Evolutionary conservation across 179 eudicot genomes (phyloP), one percentile per base, ranked within the genome.

Genomic region (Patellifolia procumbens): DNA sequence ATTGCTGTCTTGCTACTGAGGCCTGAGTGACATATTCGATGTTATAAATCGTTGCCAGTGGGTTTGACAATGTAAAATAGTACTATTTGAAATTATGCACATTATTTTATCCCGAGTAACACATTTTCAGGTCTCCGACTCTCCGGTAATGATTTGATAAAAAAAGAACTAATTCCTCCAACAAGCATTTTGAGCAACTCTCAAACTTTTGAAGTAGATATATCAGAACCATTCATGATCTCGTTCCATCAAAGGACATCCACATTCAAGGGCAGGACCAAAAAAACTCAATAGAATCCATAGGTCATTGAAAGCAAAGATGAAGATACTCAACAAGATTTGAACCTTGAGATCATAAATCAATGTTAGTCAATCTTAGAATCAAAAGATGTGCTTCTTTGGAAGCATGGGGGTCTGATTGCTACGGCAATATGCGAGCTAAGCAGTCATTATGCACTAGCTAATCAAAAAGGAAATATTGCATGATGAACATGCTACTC

Each of bases 311-410:
- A n/a, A n/a, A n/a, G n/a, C n/a, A n/a, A 59, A 60, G 65, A 62
- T 34, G 22, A 58, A 58, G 29, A 16, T 64, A 5, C 46, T 64
- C 12, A 37, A 39, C 28, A n/a, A 34, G 43, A 13, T 16, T 34
- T 37, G 45, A 37, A 9, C 28, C 69, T 64, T 64, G 46, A 64
- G 46, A 64, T 64, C 69, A 64, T 35, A 43, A 26, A 62, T 64
- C 12, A 64, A 34, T 11, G 2, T 35, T 9, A 19, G 2, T 64
- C 4, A 64, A 35, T 48, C 29, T 20, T 20, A 35, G 26, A 31
- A 60, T 26, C 17, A 24, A 26, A 15, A 26, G 12, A 17, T 16
- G 10, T 17, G 28, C 63, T 59, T 59, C 58, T 19, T 52, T 52
- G 0, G 32, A 56, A 59, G 63, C 17, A 15, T 28, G 35, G 31